These are phyloP conservation scores for Cornus controversa DNA, from an alignment of 148 eudicot species.

Conservation along the genomic window DNA sequence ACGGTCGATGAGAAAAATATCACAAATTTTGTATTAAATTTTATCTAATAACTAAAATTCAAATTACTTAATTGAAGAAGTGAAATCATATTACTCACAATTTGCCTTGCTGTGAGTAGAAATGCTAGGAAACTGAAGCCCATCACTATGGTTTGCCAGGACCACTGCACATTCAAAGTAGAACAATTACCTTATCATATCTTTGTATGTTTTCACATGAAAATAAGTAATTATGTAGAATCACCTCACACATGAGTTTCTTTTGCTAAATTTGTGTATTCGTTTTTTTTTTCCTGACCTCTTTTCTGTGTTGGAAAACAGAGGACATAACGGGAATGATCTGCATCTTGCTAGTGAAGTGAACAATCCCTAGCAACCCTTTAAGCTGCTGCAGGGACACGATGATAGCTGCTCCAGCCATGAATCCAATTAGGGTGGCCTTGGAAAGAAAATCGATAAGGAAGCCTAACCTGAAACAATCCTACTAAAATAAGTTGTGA, in stretches of 20 bases:
- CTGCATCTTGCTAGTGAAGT: slow-evolving; percentile 82
- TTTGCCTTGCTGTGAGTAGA: slow-evolving; percentile 55
- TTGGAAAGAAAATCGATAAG: slow-evolving; percentile 82
- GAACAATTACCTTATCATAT: not conserved
- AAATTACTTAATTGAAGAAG: not conserved
- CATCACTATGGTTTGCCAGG: slow-evolving; percentile 74
- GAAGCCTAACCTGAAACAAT: slow-evolving; percentile 70
- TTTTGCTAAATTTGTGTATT: not conserved
- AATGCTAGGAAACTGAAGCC: slow-evolving; percentile 59
- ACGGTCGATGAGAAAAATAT: not conserved
- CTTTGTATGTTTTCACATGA: not conserved
- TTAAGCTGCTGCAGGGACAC: slow-evolving; percentile 87
- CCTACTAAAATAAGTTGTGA: not conserved
- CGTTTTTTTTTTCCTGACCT: slow-evolving; percentile 35
- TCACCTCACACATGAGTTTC: too few relatives aligned
- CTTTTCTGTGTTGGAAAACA: slow-evolving; percentile 50
- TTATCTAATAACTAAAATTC: not conserved
- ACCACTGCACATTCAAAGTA: slow-evolving; percentile 58
- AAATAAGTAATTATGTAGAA: not conserved
- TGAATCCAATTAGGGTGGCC: slow-evolving; percentile 86
- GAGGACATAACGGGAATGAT: slow-evolving; percentile 73
- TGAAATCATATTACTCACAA: slow-evolving; percentile 39
- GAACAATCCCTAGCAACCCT: slow-evolving; percentile 80
- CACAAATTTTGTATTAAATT: not conserved
- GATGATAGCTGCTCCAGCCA: slow-evolving; percentile 88